Evolutionary conservation across 1,284 basidiomycete genomes (phyloP).

Genomic region (Leccinum fuscescens): DNA sequence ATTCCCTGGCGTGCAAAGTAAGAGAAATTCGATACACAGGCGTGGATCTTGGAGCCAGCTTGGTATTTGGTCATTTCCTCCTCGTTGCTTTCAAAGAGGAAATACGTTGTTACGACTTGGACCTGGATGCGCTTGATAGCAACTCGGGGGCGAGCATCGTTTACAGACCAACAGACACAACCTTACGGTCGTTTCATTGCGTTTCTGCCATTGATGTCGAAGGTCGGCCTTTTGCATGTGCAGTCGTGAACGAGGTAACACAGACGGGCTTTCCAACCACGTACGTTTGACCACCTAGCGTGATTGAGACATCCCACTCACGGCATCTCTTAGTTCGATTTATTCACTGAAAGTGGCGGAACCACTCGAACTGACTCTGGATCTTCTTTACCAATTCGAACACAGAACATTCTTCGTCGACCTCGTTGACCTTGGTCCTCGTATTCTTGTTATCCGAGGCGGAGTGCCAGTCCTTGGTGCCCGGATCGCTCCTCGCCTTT

Average conservation of each 20-base stretch:
- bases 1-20: not conserved
- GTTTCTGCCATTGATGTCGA: conserved; percentile 18
- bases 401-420: not conserved
- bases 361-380: conserved; percentile 9
- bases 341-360: conserved; percentile 9
- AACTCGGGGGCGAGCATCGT: conserved; percentile 13
- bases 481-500: not conserved
- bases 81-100: conserved; percentile 16
- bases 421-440: conserved; percentile 16
- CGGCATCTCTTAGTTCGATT: conserved; percentile 7
- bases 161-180: conserved; percentile 7
- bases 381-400: conserved; percentile 17
- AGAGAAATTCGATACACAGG: conserved; percentile 18
- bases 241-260: conserved; percentile 10
- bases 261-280: not conserved
- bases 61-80: conserved; percentile 23
- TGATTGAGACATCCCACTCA: not conserved
- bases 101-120: conserved; percentile 23
- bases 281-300: not conserved
- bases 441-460: conserved; percentile 12
- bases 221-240: conserved; percentile 19
- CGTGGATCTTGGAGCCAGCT: not conserved
- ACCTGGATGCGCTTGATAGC: conserved; percentile 12
- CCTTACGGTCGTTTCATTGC: conserved; percentile 11
- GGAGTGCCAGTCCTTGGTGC: not conserved